A percentile compares a stretch with the other conserved stretches of the same genome.
phyloP scores from a whole-genome alignment of 441 rosid species.

The Erodium moschatum region DNA sequence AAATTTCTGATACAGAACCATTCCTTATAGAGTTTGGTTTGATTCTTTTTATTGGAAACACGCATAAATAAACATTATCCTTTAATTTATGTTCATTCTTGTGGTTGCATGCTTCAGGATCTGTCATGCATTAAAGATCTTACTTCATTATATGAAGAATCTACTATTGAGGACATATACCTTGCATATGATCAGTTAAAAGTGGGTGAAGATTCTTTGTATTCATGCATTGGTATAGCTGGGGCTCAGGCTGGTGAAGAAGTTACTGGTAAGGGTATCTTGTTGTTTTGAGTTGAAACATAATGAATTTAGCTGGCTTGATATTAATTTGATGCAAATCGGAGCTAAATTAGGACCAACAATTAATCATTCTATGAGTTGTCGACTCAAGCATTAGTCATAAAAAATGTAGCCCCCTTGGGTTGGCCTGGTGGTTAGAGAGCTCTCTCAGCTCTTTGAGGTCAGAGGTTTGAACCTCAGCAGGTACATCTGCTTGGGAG shows the following conservation, averaged over 20 bases:
- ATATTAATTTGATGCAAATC: no score
- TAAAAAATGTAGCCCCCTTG: no score
- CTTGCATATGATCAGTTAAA: slow-evolving; percentile 82
- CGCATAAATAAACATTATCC: not conserved
- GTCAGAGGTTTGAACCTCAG: no score
- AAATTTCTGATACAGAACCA: not conserved
- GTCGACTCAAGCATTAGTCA: no score
- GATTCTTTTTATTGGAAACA: not conserved
- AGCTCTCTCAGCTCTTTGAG: no score
- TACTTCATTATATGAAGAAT: slow-evolving; percentile 68
- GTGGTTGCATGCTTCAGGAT: slow-evolving; percentile 40
- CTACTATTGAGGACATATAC: slow-evolving; percentile 80
- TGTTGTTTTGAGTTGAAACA: not conserved
- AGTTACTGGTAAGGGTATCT: slow-evolving; percentile 35
- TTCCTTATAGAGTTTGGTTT: not conserved
- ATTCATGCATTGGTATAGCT: slow-evolving; percentile 92
- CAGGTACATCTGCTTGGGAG: no score
- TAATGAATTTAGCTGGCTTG: not conserved
- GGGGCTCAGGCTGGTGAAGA: slow-evolving; percentile 78
- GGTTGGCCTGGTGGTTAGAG: no score
- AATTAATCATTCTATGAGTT: no score
- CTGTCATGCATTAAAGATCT: slow-evolving; percentile 90
- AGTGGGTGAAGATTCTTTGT: slow-evolving; percentile 70
- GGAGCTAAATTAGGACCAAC: no score
- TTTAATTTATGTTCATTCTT: slow-evolving; percentile 12